A percentile compares a stretch with the other conserved stretches of the same genome.
These are phyloP conservation scores for Diaporthe sp. DNA, from an alignment of 2,329 filamentous ascomycete genomes.

Conservation along the genomic window DNA sequence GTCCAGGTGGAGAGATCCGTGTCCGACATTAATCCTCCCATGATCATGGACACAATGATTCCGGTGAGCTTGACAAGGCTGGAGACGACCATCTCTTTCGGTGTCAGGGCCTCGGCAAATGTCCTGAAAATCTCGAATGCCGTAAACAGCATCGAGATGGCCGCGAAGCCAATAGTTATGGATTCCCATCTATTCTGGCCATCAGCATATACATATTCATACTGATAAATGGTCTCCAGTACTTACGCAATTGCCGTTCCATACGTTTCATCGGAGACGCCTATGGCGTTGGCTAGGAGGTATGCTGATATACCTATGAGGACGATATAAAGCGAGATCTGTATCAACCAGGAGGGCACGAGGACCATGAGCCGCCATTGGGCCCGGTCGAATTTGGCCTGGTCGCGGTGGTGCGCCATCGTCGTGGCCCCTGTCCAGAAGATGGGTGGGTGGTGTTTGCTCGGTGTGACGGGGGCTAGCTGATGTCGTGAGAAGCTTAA, in stretches of 20 bases:
- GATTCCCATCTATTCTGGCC: constrained; percentile 63
- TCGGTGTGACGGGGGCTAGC: background rate
- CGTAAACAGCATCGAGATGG: constrained; percentile 61
- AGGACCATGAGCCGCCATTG: constrained; percentile 65
- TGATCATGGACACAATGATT: constrained; percentile 60
- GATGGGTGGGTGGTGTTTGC: constrained; percentile 9
- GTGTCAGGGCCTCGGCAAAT: constrained; percentile 65
- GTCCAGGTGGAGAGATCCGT: constrained; percentile 63
- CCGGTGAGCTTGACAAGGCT: constrained; percentile 65
- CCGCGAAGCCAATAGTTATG: constrained; percentile 65
- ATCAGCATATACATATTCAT: constrained; percentile 6
- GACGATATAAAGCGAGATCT: constrained; percentile 60
- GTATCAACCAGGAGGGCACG: constrained; percentile 64
- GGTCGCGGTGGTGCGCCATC: constrained; percentile 60
- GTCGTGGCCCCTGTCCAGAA: constrained; percentile 42
- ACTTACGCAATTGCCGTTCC: constrained; percentile 51
- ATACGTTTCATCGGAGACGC: constrained; percentile 57
- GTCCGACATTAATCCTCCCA: constrained; percentile 65
- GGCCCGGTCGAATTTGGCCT: constrained; percentile 66
- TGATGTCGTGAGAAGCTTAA: constrained; percentile 31
- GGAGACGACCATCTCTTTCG: constrained; percentile 67
- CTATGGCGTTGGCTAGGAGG: constrained; percentile 63
- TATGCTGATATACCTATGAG: constrained; percentile 68
- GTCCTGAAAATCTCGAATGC: constrained; percentile 62
- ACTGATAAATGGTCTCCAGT: constrained; percentile 47